phyloP scores from a whole-genome alignment of 495 filamentous ascomycete genomes.

The Xylaria flabelliformis region DNA sequence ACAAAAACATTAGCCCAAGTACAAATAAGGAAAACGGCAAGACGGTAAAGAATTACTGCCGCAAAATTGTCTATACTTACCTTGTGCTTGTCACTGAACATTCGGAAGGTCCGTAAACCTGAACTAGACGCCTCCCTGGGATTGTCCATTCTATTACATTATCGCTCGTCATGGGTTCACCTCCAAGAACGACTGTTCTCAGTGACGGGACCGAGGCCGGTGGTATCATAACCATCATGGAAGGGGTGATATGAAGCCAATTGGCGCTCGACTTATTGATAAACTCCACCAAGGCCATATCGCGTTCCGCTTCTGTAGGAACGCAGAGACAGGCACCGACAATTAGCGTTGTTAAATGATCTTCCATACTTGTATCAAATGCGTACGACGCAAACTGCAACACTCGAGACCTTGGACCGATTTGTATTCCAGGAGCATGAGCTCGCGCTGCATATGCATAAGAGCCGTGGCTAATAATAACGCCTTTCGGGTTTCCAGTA shows the following conservation, averaged over 20 bases:
- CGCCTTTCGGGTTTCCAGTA: constrained; percentile 40
- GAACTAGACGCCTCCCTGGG: constrained; percentile 30
- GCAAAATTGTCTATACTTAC: not conserved
- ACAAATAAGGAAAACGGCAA: not conserved
- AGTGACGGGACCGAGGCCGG: constrained; percentile 54
- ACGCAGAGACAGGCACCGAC: constrained; percentile 66
- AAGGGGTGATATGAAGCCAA: constrained; percentile 19
- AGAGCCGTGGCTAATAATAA: constrained; percentile 20
- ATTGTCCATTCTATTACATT: constrained; percentile 59
- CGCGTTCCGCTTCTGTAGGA: constrained; percentile 45
- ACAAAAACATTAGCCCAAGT: not conserved
- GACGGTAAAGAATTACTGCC: not conserved
- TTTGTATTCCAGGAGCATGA: constrained; percentile 44
- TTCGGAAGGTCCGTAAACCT: constrained; percentile 60
- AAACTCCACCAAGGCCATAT: constrained; percentile 10
- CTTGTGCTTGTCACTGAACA: constrained; percentile 26
- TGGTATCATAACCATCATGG: constrained; percentile 29
- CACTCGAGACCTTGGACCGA: constrained; percentile 48
- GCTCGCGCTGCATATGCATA: not conserved
- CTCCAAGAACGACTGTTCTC: constrained; percentile 55
- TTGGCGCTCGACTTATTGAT: constrained; percentile 7
- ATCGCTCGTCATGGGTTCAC: constrained; percentile 61
- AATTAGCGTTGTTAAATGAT: constrained; percentile 61
- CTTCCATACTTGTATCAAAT: constrained; percentile 61
- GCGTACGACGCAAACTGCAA: constrained; percentile 65